phyloP scores from a whole-genome alignment of 306 rosid species.

The Styphnolobium japonicum region DNA sequence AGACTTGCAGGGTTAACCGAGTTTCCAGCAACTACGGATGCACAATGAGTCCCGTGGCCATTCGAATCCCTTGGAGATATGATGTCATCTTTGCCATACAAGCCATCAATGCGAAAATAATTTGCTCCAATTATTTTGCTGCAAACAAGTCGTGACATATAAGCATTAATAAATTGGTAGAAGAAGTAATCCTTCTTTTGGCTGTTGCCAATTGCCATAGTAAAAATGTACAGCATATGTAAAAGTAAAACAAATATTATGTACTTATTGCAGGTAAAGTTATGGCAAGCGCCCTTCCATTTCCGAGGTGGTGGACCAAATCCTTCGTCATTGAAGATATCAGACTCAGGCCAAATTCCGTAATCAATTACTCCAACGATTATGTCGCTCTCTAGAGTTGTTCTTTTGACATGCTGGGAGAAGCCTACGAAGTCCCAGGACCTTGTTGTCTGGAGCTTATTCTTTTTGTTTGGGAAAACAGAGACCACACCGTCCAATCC shows the following conservation, averaged over 20 bases:
- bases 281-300: conserved; percentile 30
- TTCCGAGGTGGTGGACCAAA: conserved; percentile 36
- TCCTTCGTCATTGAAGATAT: conserved; percentile 28
- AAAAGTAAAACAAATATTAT: neutral
- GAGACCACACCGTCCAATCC: conserved; percentile 34
- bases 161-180: neutral
- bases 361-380: conserved; percentile 25
- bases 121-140: conserved; percentile 55
- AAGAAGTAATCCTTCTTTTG: neutral
- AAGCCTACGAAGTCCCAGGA: conserved; percentile 38
- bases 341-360: conserved; percentile 36
- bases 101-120: neutral
- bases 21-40: conserved; percentile 47
- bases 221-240: too few species aligned
- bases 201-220: neutral
- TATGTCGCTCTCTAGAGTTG: neutral
- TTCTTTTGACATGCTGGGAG: neutral
- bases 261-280: conserved; percentile 35
- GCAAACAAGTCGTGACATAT: neutral
- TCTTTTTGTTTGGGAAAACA: conserved; percentile 8
- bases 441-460: conserved; percentile 19
- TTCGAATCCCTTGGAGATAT: conserved; percentile 32
- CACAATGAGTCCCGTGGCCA: conserved; percentile 51
- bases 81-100: neutral
- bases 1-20: conserved; percentile 25